A percentile compares a stretch with the other conserved stretches of the same genome.
These are phyloP conservation scores for Aegilops tauschii DNA, from an alignment of 176 grass and related monocot genomes.

Conservation along the genomic window DNA sequence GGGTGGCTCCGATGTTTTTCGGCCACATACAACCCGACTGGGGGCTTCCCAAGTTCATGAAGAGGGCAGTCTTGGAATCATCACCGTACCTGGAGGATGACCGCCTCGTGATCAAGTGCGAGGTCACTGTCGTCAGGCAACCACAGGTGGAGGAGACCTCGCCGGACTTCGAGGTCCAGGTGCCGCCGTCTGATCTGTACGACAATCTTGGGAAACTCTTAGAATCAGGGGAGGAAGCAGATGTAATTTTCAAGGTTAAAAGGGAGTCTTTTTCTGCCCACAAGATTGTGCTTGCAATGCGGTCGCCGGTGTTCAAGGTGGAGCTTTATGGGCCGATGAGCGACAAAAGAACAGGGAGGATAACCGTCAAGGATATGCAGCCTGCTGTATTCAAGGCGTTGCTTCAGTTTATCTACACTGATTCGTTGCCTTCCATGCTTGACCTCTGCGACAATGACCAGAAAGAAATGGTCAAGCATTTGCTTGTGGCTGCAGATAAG, in stretches of 20 bases:
- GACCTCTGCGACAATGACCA: too few relatives aligned
- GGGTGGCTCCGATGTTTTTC: not conserved
- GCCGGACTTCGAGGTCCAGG: not conserved
- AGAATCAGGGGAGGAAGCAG: not conserved
- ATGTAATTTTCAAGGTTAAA: not conserved
- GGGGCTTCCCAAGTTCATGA: not conserved
- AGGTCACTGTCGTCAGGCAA: not conserved
- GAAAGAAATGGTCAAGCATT: too few relatives aligned
- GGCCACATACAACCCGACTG: not conserved
- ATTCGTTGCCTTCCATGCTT: too few relatives aligned
- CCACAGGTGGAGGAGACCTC: not conserved
- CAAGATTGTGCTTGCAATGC: too few relatives aligned
- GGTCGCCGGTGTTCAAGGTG: too few relatives aligned
- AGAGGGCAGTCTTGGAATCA: not conserved
- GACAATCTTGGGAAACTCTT: not conserved
- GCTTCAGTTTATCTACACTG: too few relatives aligned
- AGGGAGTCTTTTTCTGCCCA: too few relatives aligned
- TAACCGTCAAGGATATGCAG: too few relatives aligned
- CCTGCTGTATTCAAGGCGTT: too few relatives aligned
- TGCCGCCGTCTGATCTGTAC: not conserved
- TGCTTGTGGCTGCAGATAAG: too few relatives aligned
- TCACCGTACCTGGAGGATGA: not conserved
- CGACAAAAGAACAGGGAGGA: too few relatives aligned
- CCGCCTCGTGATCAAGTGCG: not conserved
- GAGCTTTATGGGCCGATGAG: too few relatives aligned